Evolutionary conservation across 176 grass and related monocot species (phyloP).

Genomic region (Cocos nucifera): DNA sequence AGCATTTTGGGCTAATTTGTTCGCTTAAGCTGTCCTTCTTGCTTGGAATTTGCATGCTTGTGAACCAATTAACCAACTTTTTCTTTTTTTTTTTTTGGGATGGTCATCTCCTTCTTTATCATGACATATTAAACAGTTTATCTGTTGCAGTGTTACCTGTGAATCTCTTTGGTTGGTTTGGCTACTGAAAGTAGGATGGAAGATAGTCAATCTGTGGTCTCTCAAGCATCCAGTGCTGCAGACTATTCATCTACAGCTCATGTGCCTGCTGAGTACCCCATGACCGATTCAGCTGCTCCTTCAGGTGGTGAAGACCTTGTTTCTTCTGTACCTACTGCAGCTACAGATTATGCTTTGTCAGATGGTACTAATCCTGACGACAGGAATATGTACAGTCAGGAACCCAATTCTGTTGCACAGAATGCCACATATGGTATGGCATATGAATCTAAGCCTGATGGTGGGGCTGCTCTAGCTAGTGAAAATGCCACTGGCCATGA

Average conservation of each 20-base stretch:
- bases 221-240: constrained; percentile 9
- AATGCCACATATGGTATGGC: background rate
- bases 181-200: constrained; percentile 32
- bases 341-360: constrained; percentile 8
- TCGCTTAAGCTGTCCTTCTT: too few relatives aligned
- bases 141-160: too few relatives aligned
- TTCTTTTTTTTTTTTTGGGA: too few relatives aligned
- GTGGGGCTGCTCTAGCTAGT: background rate
- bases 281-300: background rate
- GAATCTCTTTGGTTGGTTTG: too few relatives aligned
- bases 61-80: too few relatives aligned
- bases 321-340: constrained; percentile 6
- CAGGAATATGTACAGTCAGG: constrained; percentile 18
- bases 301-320: constrained; percentile 13
- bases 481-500: background rate
- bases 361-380: constrained; percentile 14
- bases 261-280: constrained; percentile 5
- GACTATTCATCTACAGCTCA: constrained; percentile 18
- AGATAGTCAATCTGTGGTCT: constrained; percentile 25
- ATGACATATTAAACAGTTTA: too few relatives aligned
- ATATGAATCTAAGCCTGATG: background rate
- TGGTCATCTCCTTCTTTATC: too few relatives aligned
- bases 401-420: constrained; percentile 5
- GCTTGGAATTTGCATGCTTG: too few relatives aligned
- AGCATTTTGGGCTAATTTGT: too few relatives aligned